Evolutionary conservation across 805 yeast species (phyloP).

Genomic region (Candida krabiensis): DNA sequence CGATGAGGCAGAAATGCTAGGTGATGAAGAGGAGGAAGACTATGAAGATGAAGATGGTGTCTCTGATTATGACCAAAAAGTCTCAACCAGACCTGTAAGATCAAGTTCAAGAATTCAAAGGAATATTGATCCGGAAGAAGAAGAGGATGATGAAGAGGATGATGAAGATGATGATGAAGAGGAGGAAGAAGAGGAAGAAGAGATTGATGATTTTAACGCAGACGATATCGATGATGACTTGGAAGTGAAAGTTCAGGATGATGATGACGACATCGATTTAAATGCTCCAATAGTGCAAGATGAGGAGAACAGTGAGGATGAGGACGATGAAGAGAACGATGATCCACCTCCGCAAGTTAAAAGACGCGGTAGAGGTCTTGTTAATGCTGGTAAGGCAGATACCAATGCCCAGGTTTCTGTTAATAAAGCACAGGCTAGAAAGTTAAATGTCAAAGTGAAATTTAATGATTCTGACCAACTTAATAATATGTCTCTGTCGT

Average conservation of each 20-base stretch:
- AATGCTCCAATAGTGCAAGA: slow-evolving; percentile 10
- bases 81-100: background rate
- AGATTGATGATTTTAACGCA: slow-evolving; percentile 12
- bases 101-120: slow-evolving; percentile 4
- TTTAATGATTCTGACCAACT: slow-evolving; percentile 9
- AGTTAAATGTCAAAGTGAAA: slow-evolving; percentile 23
- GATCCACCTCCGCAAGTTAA: slow-evolving; percentile 1
- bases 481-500: slow-evolving; percentile 1
- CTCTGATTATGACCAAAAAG: background rate
- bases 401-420: slow-evolving; percentile 1
- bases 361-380: slow-evolving; percentile 1
- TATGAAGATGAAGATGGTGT: background rate
- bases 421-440: slow-evolving; percentile 32
- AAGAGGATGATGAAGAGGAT: slow-evolving; percentile 14
- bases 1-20: slow-evolving; percentile 1
- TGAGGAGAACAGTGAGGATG: slow-evolving; percentile 13
- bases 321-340: slow-evolving; percentile 39
- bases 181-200: slow-evolving; percentile 16
- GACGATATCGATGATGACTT: slow-evolving; percentile 22
- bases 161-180: slow-evolving; percentile 12
- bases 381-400: slow-evolving; percentile 1
- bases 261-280: slow-evolving; percentile 19
- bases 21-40: slow-evolving; percentile 2
- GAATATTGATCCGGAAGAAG: slow-evolving; percentile 10
- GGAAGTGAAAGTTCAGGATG: slow-evolving; percentile 18